These are phyloP conservation scores for Panaeolus papilionaceus DNA, from an alignment of 768 basidiomycete species.

Conservation along the genomic window DNA sequence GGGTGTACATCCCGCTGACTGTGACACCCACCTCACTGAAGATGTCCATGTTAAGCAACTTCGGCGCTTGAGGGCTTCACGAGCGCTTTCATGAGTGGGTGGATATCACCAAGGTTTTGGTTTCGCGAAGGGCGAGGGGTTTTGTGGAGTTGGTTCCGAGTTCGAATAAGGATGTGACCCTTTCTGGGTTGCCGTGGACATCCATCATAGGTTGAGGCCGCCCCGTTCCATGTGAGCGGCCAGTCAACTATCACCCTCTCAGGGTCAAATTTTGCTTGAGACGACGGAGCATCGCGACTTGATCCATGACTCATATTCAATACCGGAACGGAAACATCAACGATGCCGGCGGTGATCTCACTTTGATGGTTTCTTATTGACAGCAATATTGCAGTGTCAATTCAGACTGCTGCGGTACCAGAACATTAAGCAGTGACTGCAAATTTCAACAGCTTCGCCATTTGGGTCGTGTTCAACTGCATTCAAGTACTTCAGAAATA, in stretches of 20 bases:
- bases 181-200: slow-evolving; percentile 6
- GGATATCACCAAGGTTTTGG: neutral
- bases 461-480: too few species aligned
- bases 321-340: slow-evolving; percentile 12
- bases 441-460: neutral
- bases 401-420: neutral
- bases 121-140: neutral
- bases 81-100: slow-evolving; percentile 1
- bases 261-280: neutral
- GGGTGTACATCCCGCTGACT: too few species aligned
- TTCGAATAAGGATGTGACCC: neutral
- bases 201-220: neutral
- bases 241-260: neutral
- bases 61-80: neutral
- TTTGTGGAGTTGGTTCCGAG: neutral
- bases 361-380: slow-evolving; percentile 5
- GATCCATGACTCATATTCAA: slow-evolving; percentile 7
- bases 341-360: slow-evolving; percentile 13
- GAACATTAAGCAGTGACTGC: neutral
- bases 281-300: slow-evolving; percentile 7
- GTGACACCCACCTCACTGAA: neutral
- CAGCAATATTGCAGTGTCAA: slow-evolving; percentile 4
- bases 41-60: neutral
- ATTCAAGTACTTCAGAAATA: too few species aligned
- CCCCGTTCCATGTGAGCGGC: neutral